Evolutionary conservation across 1,284 basidiomycete genomes (phyloP).

Genomic region (Ganoderma meredithae): DNA sequence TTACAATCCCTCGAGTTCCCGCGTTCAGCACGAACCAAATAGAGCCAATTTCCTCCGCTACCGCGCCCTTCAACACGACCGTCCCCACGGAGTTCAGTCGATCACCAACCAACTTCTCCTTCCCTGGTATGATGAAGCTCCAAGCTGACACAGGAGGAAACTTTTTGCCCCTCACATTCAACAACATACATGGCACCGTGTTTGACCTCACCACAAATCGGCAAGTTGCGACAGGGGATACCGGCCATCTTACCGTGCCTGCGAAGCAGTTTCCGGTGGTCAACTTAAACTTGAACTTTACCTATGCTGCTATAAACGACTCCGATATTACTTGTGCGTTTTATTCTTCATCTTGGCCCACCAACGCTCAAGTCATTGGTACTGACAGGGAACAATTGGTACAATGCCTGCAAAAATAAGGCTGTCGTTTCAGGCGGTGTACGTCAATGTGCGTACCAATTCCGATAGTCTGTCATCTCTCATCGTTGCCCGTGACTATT

Average conservation of each 20-base stretch:
- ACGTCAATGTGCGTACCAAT: slow-evolving; percentile 66
- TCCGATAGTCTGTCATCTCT: background rate
- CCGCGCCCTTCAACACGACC: slow-evolving; percentile 58
- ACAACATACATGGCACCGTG: slow-evolving; percentile 66
- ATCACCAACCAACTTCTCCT: slow-evolving; percentile 85
- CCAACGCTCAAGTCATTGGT: background rate
- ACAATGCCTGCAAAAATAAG: slow-evolving; percentile 78
- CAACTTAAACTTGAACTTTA: slow-evolving; percentile 79
- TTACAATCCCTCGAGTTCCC: slow-evolving; percentile 85
- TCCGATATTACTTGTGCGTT: slow-evolving; percentile 82
- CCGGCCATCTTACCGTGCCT: slow-evolving; percentile 62
- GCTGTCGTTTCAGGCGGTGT: slow-evolving; percentile 55
- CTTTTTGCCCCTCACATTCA: slow-evolving; percentile 79
- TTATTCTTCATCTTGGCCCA: slow-evolving; percentile 7
- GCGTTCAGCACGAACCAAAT: slow-evolving; percentile 65
- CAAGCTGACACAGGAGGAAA: slow-evolving; percentile 77
- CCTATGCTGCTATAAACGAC: slow-evolving; percentile 81
- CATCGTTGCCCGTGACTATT: background rate
- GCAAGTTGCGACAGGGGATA: slow-evolving; percentile 71
- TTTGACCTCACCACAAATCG: slow-evolving; percentile 70
- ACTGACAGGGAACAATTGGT: slow-evolving; percentile 74
- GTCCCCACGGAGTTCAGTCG: slow-evolving; percentile 72
- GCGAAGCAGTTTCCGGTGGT: slow-evolving; percentile 70
- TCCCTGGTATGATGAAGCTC: slow-evolving; percentile 76
- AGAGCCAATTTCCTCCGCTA: slow-evolving; percentile 66